Conservation (phyloP, 2,329 filamentous ascomycete species). For the Parascedosporium putredinis region DNA sequence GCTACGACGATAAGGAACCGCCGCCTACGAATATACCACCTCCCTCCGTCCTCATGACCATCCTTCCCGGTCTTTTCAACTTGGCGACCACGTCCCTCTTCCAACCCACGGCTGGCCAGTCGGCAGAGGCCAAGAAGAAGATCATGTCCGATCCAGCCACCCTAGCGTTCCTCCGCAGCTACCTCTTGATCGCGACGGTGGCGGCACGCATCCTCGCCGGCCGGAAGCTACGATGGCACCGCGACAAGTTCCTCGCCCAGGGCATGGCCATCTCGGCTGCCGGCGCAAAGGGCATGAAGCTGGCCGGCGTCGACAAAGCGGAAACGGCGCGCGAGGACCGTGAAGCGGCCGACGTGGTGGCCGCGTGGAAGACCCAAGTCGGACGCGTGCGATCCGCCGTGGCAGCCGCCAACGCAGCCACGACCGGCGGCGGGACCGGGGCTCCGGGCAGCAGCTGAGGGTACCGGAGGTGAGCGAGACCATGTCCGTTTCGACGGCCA, state of each 20-base stretch:
- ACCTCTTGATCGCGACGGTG: constrained; percentile 53
- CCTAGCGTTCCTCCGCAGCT: constrained; percentile 52
- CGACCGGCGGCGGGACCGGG: constrained; percentile 24
- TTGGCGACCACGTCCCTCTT: constrained; percentile 55
- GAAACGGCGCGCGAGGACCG: constrained; percentile 77
- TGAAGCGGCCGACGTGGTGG: constrained; percentile 68
- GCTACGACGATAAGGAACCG: constrained; percentile 24
- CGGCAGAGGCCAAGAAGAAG: constrained; percentile 47
- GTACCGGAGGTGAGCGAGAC: constrained; percentile 63
- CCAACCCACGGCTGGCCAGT: constrained; percentile 50
- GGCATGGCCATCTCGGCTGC: constrained; percentile 78
- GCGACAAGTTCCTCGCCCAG: constrained; percentile 74
- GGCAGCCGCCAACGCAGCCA: constrained; percentile 52
- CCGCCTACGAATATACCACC: constrained; percentile 84
- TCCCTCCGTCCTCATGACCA: constrained; percentile 68
- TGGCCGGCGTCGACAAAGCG: constrained; percentile 72
- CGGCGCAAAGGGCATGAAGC: constrained; percentile 79
- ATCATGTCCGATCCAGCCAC: constrained; percentile 54
- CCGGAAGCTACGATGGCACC: constrained; percentile 79
- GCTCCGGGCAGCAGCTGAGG: constrained; percentile 25
- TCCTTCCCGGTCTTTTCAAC: constrained; percentile 63
- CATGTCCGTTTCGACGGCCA: constrained; percentile 57
- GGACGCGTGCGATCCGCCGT: constrained; percentile 65
- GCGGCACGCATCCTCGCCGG: constrained; percentile 76
- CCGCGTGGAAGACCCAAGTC: constrained; percentile 64